Conservation (phyloP, 345 rosid species). For the Physaria fendleri region DNA sequence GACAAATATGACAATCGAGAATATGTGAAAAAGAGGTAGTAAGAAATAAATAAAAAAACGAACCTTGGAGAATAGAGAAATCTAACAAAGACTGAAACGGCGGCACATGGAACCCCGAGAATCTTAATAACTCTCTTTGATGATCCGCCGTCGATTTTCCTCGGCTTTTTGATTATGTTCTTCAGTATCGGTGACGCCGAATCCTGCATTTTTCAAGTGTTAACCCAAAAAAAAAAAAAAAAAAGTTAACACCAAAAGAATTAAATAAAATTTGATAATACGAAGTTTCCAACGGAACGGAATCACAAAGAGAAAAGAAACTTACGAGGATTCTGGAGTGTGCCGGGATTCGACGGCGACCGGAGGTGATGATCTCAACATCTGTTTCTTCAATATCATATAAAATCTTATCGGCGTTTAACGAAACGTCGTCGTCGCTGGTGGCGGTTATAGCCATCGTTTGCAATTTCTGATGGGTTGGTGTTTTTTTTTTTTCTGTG, state of each 20-base stretch:
- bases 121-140: conserved; percentile 53
- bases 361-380: conserved; percentile 60
- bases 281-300: background rate
- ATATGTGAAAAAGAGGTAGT: background rate
- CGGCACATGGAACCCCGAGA: conserved; percentile 75
- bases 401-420: conserved; percentile 7
- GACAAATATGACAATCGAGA: background rate
- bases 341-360: conserved; percentile 59
- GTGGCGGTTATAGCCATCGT: conserved; percentile 20
- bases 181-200: conserved; percentile 63
- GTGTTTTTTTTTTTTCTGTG: background rate
- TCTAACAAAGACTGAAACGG: conserved; percentile 59
- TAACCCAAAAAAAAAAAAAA: background rate
- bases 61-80: conserved; percentile 70
- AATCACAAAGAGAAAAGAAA: background rate
- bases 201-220: conserved; percentile 32
- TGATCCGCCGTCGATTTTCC: conserved; percentile 41
- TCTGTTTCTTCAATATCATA: conserved; percentile 44
- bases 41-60: background rate
- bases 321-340: conserved; percentile 62
- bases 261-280: background rate
- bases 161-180: conserved; percentile 39
- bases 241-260: background rate
- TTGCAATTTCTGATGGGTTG: background rate
- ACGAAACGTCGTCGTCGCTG: background rate